Base-by-base conservation (phyloP, 805 yeast genomes). In the Pichia nakasei region DNA sequence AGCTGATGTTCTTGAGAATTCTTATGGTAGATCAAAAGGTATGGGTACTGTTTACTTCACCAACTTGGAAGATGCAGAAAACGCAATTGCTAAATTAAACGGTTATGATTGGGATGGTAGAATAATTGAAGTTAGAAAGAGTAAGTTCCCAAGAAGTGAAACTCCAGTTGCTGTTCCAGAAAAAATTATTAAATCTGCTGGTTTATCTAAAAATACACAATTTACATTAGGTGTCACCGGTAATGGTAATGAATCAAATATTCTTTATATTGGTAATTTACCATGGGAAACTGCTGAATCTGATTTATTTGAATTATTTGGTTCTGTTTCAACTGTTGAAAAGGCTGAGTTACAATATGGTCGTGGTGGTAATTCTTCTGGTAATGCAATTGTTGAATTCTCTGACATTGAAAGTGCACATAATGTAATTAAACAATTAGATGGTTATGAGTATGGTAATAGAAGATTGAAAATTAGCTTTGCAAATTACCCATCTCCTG, bases 281-380 rank as follows among this genome's bases (percentile, higher is more conserved):
- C 97, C 97, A 26, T 86, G 77, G 72, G 82, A 88, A 42, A 89
- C 97, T n/a, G 77, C 87, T 27, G 80, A 81, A 52, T 80, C 82
- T 46, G 97, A 91, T 63, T 72, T 91, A 51, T 76, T 70, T 51
- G 96, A 89, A 52, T 72, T 91, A 47, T 89, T 89, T 60, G 91
- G 82, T 59, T 82, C 91, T 32, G 76, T 88, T 43, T 95, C 96
- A 20, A 67, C 74, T 39, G 86, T 91, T 17, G 68, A 64, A 35
- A 73, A 72, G 36, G 96, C 96, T 19, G 95, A 86, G 60, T 70
- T 91, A 48, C 85, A 80, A 60, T 75, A 62, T 54, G 73, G 73
- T 50, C 59, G 69, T 4, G 64, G 65, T 32, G 91, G 91, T 33
- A 73, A 80, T 56, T 78, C 95, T 17, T 70, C 82, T 2, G 97